A percentile compares a stretch with the other conserved stretches of the same genome.
phyloP scores from a whole-genome alignment of 768 basidiomycete species.

The Gautieria morchelliformis region DNA sequence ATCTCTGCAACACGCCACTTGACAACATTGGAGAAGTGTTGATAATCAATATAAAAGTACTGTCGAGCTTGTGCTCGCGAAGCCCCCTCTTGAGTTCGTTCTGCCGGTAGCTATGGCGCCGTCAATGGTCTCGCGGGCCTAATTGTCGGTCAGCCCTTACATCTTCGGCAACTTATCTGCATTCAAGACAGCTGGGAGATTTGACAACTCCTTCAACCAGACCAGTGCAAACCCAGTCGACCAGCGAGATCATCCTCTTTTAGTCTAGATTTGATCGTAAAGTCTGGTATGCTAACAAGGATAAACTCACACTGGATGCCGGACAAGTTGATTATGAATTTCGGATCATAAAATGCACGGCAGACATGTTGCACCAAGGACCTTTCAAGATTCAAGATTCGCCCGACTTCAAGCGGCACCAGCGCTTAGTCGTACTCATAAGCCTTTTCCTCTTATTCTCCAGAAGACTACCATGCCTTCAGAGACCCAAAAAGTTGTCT shows the following conservation, averaged over 20 bases:
- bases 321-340: slow-evolving; percentile 84
- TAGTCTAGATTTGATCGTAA: slow-evolving; percentile 40
- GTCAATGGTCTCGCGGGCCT: background rate
- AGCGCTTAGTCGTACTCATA: too few relatives aligned
- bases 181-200: slow-evolving; percentile 73
- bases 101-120: slow-evolving; percentile 60
- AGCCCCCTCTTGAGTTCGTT: slow-evolving; percentile 84
- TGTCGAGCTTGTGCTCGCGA: slow-evolving; percentile 80
- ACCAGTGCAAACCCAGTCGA: slow-evolving; percentile 80
- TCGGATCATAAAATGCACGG: slow-evolving; percentile 90
- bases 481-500: too few relatives aligned
- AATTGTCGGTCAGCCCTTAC: slow-evolving; percentile 1
- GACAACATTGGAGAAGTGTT: slow-evolving; percentile 92
- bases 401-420: too few relatives aligned
- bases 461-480: too few relatives aligned
- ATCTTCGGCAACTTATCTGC: slow-evolving; percentile 58
- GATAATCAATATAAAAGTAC: slow-evolving; percentile 96
- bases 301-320: slow-evolving; percentile 83
- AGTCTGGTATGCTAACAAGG: slow-evolving; percentile 15
- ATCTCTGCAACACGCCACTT: slow-evolving; percentile 96
- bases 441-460: too few relatives aligned
- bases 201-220: slow-evolving; percentile 83
- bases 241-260: slow-evolving; percentile 93
- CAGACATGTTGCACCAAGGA: slow-evolving; percentile 93
- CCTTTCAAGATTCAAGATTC: too few relatives aligned